Percentiles rank a stretch among this genome's conserved stretches.
Conservation (phyloP, 2,329 filamentous ascomycete species). For the Sporothrix sp. region DNA sequence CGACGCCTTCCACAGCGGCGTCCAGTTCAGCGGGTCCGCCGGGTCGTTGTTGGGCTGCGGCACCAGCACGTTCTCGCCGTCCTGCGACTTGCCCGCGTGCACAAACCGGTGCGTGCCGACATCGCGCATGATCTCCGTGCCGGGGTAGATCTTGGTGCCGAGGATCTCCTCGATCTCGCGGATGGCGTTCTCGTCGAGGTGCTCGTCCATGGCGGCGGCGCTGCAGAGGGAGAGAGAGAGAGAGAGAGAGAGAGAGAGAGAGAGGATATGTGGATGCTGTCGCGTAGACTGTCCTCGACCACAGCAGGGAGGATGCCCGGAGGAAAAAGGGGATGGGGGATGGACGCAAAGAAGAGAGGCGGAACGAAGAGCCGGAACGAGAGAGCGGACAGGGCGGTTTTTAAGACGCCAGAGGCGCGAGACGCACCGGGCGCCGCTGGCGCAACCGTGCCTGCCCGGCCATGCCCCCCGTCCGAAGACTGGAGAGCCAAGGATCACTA, state of each 20-base stretch:
- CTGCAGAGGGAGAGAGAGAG: background rate
- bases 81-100: slow-evolving; percentile 36
- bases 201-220: slow-evolving; percentile 8
- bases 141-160: slow-evolving; percentile 24
- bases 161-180: slow-evolving; percentile 12
- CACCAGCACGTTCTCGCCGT: slow-evolving; percentile 35
- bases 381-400: no score
- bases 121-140: slow-evolving; percentile 36
- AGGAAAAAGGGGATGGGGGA: no score
- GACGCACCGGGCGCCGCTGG: no score
- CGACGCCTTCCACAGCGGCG: slow-evolving; percentile 34
- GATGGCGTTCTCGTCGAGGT: slow-evolving; percentile 12
- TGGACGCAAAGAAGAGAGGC: no score
- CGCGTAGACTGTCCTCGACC: no score
- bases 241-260: background rate
- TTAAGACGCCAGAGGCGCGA: no score
- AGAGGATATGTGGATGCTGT: background rate
- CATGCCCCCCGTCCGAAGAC: no score
- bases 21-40: slow-evolving; percentile 42
- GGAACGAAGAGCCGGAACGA: no score
- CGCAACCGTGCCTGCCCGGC: no score
- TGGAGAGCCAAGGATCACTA: no score
- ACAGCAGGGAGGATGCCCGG: no score
- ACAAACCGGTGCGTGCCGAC: slow-evolving; percentile 55
- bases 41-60: slow-evolving; percentile 38